Base-by-base conservation (phyloP, 208 protist species). In the Herpetomonas samuelpessoai region DNA sequence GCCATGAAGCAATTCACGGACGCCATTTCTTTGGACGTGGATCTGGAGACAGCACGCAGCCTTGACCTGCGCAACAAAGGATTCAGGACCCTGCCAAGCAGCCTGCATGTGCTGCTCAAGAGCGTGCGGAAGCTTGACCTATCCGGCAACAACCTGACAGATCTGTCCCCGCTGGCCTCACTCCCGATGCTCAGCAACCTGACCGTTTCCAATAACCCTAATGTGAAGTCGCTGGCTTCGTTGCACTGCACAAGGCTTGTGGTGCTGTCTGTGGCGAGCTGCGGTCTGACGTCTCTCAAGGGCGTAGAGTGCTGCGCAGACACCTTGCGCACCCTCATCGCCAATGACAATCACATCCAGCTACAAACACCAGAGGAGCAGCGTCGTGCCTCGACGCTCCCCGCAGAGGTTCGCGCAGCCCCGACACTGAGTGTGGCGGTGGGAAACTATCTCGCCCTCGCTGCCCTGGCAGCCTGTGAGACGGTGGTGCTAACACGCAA, bases 401-500 rank as follows among this genome's bases (percentile, higher is more conserved):
- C 3, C 0, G 44, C 46, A 16, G 38, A 58, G 24, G 64, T 39
- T 3, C 44, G 27, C n/a, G 16, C 56, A 4, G 35, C 22, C 9
- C 28, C 38, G 27, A 1, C 19, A 0, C 38, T 22, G 2, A 41
- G 35, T 3, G 47, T 28, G 12, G 88, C 81, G 14, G 45, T 83
- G 26, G 53, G 59, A 24, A 92, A 88, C 71, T 94, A 87, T 52
- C 27, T 62, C 10, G 49, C 74, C 3, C 59, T 95, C 3, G 57
- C 60, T 7, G 30, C 56, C n/a, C 64, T 88, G 14, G 57, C 49
- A 19, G 65, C 58, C 45, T 87, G 77, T 46, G 84, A 95, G 58
- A 92, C 82, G 1, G 45, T 95, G 14, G 77, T 93, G 26, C 76
- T 95, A 21, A 91, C 83, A 6, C 83, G 85, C 39, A 92, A 92